Evolutionary conservation across 2,329 filamentous ascomycete species (phyloP).

Genomic region (Chalaropsis thielavioides): DNA sequence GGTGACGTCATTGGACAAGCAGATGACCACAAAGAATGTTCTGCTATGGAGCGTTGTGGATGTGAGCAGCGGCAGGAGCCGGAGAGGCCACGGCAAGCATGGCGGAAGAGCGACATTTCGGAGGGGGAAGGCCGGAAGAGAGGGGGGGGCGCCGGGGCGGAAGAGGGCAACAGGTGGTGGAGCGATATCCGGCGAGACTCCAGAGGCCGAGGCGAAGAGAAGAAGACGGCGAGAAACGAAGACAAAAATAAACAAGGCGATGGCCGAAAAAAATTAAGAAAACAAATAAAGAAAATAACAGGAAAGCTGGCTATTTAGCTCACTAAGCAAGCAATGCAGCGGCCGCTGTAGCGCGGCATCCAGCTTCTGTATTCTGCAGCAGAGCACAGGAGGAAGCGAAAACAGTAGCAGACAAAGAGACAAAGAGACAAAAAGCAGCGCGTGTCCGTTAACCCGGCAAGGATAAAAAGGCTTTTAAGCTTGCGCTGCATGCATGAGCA

Average conservation of each 20-base stretch:
- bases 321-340: background rate
- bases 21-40: background rate
- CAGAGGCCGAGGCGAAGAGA: background rate
- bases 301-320: background rate
- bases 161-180: background rate
- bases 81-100: background rate
- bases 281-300: background rate
- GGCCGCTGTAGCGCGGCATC: background rate
- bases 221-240: background rate
- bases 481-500: too few species aligned
- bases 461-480: background rate
- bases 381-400: background rate
- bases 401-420: background rate
- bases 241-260: background rate
- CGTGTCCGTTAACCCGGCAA: background rate
- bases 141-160: background rate
- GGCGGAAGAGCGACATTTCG: background rate
- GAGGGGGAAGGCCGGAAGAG: background rate
- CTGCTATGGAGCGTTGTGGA: background rate
- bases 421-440: background rate
- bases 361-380: background rate
- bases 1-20: conserved; percentile 15
- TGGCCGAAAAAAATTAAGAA: background rate
- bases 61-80: background rate
- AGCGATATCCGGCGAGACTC: background rate